Conservation (phyloP, 495 filamentous ascomycete genomes). For the Aspergillus affinis region DNA sequence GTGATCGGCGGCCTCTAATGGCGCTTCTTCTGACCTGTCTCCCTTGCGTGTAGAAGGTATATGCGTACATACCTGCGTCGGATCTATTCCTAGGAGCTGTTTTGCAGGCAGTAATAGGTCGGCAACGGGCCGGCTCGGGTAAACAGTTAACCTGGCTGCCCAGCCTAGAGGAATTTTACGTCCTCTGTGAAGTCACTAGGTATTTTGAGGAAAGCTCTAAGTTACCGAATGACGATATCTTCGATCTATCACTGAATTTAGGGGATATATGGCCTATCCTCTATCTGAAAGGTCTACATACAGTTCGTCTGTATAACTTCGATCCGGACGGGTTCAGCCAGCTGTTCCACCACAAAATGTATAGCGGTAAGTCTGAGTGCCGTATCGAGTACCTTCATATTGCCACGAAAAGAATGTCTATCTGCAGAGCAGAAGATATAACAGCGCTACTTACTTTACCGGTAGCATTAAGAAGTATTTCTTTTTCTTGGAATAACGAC, state of each 20-base stretch:
- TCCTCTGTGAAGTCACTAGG: constrained; percentile 10
- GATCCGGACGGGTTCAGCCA: constrained; percentile 6
- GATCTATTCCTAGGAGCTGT: constrained; percentile 5
- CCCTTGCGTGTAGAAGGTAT: constrained; percentile 1
- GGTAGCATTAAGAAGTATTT: not conserved
- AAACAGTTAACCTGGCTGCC: not conserved
- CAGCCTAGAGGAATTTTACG: not conserved
- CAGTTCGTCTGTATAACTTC: constrained; percentile 1
- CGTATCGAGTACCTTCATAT: constrained; percentile 9
- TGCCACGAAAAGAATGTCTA: constrained; percentile 7
- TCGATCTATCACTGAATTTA: not conserved
- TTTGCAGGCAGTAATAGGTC: constrained; percentile 1
- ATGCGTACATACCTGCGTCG: constrained; percentile 8
- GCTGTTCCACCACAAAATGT: not conserved
- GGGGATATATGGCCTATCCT: constrained; percentile 8
- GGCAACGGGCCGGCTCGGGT: not conserved
- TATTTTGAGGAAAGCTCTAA: not conserved
- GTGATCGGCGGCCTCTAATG: constrained; percentile 10
- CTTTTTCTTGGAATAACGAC: not conserved
- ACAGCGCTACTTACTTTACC: not conserved
- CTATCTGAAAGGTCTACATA: constrained; percentile 1
- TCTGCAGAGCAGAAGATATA: not conserved
- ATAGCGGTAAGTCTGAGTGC: not conserved
- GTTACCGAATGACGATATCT: not conserved
- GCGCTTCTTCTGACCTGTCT: constrained; percentile 8